Percentiles rank a stretch among this genome's conserved stretches.
phyloP scores from a whole-genome alignment of 768 basidiomycete genomes.

The Hericium rajendrae region DNA sequence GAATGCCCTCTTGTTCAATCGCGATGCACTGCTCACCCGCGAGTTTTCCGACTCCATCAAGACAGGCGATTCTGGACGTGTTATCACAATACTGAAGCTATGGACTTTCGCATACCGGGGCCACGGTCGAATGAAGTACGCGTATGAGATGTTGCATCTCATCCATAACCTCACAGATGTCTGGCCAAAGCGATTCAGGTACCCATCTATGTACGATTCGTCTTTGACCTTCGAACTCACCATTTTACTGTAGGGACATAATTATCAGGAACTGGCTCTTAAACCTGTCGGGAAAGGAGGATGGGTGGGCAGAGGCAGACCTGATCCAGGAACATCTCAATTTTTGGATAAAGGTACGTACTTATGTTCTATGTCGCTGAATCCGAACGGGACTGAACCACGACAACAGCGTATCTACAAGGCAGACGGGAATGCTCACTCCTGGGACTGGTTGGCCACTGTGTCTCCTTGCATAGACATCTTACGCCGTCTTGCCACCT shows the following conservation, averaged over 20 bases:
- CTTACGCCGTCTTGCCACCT: conserved; percentile 17
- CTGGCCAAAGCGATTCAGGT: conserved; percentile 11
- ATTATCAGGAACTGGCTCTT: conserved; percentile 26
- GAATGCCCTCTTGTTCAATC: conserved; percentile 21
- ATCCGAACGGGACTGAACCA: no score
- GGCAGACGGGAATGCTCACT: conserved; percentile 23
- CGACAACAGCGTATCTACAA: conserved; percentile 18
- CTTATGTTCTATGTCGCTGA: not conserved
- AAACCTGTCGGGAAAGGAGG: conserved; percentile 17
- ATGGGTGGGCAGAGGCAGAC: conserved; percentile 21
- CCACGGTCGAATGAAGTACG: conserved; percentile 21
- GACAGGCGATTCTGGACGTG: conserved; percentile 21
- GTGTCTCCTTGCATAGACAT: conserved; percentile 23
- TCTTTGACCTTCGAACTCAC: not conserved
- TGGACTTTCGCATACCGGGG: conserved; percentile 19
- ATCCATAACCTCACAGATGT: conserved; percentile 13
- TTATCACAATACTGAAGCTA: conserved; percentile 17
- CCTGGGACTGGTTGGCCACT: conserved; percentile 26
- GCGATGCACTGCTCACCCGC: conserved; percentile 18
- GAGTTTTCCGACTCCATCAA: conserved; percentile 23
- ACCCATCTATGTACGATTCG: not conserved
- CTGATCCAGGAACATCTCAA: conserved; percentile 27
- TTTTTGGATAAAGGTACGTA: conserved; percentile 24
- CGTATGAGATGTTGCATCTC: conserved; percentile 12
- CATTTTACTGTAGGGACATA: conserved; percentile 11